Evolutionary conservation across 164 flowering plant species (phyloP).

Genomic region (Stephania japonica): DNA sequence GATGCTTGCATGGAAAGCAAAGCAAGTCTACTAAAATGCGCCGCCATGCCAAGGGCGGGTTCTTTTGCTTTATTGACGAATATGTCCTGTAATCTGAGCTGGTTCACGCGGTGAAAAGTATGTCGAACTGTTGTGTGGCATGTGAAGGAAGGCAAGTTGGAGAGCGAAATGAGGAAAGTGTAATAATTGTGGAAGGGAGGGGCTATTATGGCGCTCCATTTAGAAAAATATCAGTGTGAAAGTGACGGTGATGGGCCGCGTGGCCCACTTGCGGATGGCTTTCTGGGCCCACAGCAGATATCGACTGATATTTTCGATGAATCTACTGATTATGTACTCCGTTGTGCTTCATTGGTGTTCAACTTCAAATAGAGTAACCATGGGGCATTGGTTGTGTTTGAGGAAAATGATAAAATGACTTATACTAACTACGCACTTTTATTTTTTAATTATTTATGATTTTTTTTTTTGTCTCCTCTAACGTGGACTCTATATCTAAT

Average conservation of each 20-base stretch:
- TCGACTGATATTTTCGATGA: not conserved
- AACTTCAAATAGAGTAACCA: too few relatives aligned
- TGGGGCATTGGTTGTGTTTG: too few relatives aligned
- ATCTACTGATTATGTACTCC: not conserved
- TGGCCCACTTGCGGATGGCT: not conserved
- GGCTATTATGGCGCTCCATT: not conserved
- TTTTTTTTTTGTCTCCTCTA: too few relatives aligned
- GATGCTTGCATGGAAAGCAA: not conserved
- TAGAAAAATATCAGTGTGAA: conserved; percentile 1
- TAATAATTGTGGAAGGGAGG: not conserved
- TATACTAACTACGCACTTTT: too few relatives aligned
- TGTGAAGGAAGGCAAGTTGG: not conserved
- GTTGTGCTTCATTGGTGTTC: not conserved
- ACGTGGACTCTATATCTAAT: too few relatives aligned
- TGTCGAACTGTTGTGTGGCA: not conserved
- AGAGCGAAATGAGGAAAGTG: not conserved
- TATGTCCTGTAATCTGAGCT: not conserved
- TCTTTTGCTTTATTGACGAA: not conserved
- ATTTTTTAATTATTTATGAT: too few relatives aligned
- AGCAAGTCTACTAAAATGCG: not conserved
- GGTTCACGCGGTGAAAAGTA: not conserved
- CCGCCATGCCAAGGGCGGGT: not conserved
- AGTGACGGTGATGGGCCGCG: not conserved
- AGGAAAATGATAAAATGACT: too few relatives aligned
- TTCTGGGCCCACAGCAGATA: not conserved